These are phyloP conservation scores for Ophiostoma quercus DNA, from an alignment of 2,329 filamentous ascomycete species.

Conservation along the genomic window DNA sequence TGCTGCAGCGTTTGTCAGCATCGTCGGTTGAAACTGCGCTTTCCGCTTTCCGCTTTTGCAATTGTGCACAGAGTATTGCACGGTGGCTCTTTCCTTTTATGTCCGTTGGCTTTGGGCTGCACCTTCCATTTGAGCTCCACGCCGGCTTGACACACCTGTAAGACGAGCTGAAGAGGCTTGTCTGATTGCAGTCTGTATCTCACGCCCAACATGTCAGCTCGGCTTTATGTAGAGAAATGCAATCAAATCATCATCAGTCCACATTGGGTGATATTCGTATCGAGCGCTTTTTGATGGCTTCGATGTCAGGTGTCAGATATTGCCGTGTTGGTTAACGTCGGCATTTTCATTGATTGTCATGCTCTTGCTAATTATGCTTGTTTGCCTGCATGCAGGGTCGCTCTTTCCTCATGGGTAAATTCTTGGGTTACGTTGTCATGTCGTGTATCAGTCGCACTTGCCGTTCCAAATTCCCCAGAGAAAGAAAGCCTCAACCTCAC, in stretches of 20 bases:
- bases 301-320: neutral
- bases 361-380: neutral
- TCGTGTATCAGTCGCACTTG: neutral
- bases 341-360: neutral
- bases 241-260: neutral
- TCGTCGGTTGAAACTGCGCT: neutral
- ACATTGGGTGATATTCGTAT: neutral
- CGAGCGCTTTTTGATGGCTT: neutral
- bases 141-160: neutral
- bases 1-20: neutral
- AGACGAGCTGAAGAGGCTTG: conserved; percentile 1
- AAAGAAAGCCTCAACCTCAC: neutral
- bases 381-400: conserved; percentile 2
- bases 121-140: neutral
- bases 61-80: neutral
- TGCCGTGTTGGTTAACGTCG: neutral
- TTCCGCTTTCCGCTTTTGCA: neutral
- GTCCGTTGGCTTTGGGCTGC: neutral
- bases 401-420: neutral
- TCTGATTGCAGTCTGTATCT: conserved; percentile 1
- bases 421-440: neutral
- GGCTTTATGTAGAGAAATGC: neutral
- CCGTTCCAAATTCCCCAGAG: neutral
- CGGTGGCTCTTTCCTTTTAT: neutral
- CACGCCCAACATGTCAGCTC: conserved; percentile 4